These are phyloP conservation scores for Leccinum angustisporum DNA, from an alignment of 1,284 basidiomycete species.

Conservation along the genomic window DNA sequence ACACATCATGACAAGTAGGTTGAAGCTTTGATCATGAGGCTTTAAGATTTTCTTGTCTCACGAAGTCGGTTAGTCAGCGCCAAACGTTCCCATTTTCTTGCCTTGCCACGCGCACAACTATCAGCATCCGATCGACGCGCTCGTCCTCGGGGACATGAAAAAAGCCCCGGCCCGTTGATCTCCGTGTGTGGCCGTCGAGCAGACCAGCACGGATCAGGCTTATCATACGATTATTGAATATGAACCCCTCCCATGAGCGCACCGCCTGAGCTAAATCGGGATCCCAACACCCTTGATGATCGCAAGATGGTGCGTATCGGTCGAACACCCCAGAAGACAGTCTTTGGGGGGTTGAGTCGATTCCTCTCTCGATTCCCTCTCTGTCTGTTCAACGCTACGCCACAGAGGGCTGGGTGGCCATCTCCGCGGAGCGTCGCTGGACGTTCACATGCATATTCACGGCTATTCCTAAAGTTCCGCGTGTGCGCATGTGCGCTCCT, in stretches of 20 bases:
- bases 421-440: not conserved
- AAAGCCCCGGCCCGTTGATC: too few species aligned
- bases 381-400: not conserved
- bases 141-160: not conserved
- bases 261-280: constrained; percentile 12
- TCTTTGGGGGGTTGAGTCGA: not conserved
- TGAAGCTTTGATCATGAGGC: not conserved
- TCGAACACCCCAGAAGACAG: not conserved
- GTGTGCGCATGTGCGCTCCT: not conserved
- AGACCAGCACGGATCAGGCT: not conserved
- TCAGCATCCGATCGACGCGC: not conserved
- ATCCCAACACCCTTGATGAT: constrained; percentile 17
- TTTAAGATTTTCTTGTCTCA: not conserved
- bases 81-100: not conserved
- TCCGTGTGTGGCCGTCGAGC: not conserved
- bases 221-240: not conserved
- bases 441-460: constrained; percentile 5
- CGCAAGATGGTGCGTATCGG: constrained; percentile 5
- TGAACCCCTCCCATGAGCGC: not conserved
- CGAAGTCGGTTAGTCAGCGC: not conserved
- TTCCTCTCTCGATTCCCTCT: not conserved
- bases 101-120: not conserved
- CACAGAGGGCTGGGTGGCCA: not conserved
- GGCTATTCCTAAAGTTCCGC: not conserved
- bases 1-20: too few species aligned